A percentile compares a stretch with the other conserved stretches of the same genome.
Conservation (phyloP, 495 filamentous ascomycete species). For the Stereocaulon alpinum region DNA sequence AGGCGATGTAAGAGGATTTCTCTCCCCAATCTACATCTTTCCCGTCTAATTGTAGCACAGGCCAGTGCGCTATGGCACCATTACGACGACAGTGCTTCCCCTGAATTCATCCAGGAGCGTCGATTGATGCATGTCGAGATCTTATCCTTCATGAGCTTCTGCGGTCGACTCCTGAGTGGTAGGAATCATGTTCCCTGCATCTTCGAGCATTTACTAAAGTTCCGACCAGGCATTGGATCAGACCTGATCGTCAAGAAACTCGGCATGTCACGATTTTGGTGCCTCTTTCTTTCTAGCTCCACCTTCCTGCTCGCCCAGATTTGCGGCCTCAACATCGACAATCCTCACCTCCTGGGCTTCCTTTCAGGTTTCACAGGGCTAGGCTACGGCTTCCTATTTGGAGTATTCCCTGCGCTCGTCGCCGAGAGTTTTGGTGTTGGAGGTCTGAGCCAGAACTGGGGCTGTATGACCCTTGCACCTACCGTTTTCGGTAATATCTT, state of each 20-base stretch:
- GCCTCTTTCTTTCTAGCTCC: constrained; percentile 61
- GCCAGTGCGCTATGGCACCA: constrained; percentile 67
- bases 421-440: constrained; percentile 85
- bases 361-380: constrained; percentile 79
- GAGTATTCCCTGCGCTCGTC: constrained; percentile 84
- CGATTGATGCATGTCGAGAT: constrained; percentile 93
- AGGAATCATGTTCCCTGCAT: constrained; percentile 19
- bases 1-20: constrained; percentile 54
- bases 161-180: constrained; percentile 70
- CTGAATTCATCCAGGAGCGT: constrained; percentile 66
- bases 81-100: constrained; percentile 62
- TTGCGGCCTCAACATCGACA: constrained; percentile 63
- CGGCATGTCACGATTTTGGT: constrained; percentile 78
- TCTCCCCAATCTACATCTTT: neutral
- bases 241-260: constrained; percentile 77
- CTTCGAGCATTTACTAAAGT: neutral
- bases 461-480: constrained; percentile 80
- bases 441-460: constrained; percentile 89
- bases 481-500: constrained; percentile 82
- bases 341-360: constrained; percentile 65
- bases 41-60: constrained; percentile 25
- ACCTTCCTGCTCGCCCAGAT: constrained; percentile 78
- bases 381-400: constrained; percentile 90
- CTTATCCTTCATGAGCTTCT: constrained; percentile 74
- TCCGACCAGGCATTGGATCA: constrained; percentile 62